Evolutionary conservation across 352 stramenopile species (phyloP), one percentile per base, ranked within the genome.

Genomic region (Vaucheria bursata): DNA sequence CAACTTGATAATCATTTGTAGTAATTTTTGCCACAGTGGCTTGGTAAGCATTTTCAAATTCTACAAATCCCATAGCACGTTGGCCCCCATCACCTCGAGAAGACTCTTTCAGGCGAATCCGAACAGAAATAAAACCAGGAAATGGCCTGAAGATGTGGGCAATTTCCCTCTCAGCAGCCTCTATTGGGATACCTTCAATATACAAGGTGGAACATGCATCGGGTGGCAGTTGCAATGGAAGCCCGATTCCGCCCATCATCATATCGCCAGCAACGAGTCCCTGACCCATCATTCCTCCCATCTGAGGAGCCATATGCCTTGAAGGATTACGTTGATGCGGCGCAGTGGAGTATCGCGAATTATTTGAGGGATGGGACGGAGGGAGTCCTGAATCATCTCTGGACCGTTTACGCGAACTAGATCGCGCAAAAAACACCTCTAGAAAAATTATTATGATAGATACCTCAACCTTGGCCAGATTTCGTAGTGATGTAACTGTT

Each of bases 81-180:
- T 59, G 45, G 12, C 12, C 45, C 12, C 45, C 45, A 25, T 59
- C 45, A 25, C 45, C 45, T 12, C 45, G 45, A 12, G 45, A 12
- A 12, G 45, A 59, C 45, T 59, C 59, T 29, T 69, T 69, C 5
- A 34, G 59, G 59, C 59, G 59, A 8, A 69, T 69, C 6, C 59
- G 59, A 5, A 69, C 6, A 8, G 4, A 18, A 6, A 34, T 6
- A 29, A 38, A 69, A 18, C 78, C 78, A 12, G 78, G 78, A 25
- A 83, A 83, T 6, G 78, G 78, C 49, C 78, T 35, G 78, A 83
- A 83, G 39, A 83, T 83, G 74, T 83, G 78, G 12, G 78, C 73
- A 7, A 83, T 25, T 39, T 83, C 78, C 31, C 78, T 64, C 73
- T 83, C 78, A 0, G 65, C 66, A 2, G 40, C 66, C 65, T 75